Percentiles rank a stretch among this genome's conserved stretches.
phyloP scores from a whole-genome alignment of 163 green algal genomes.

The Prototheca cutis region DNA sequence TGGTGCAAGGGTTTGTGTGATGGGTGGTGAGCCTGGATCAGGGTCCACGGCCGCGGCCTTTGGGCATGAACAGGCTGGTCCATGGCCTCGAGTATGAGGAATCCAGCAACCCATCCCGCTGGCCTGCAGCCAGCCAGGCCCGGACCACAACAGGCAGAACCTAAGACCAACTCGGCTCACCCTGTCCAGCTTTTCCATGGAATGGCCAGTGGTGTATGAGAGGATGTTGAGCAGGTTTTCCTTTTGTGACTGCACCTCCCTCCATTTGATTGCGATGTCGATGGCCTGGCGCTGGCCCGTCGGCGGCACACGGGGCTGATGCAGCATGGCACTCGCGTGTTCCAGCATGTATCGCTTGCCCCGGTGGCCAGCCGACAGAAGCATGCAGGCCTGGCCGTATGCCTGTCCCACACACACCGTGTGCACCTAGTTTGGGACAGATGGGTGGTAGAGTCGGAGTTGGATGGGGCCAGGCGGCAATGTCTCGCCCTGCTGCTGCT shows the following conservation, averaged over 20 bases:
- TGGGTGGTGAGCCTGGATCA: no score
- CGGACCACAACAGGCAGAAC: no score
- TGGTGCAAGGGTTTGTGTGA: no score
- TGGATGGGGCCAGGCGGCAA: no score
- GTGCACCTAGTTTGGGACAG: slow-evolving; percentile 38
- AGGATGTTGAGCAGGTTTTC: slow-evolving; percentile 77
- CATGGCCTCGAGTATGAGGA: no score
- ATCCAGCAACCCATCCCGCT: no score
- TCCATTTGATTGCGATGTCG: slow-evolving; percentile 93
- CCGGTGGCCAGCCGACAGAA: slow-evolving; percentile 70
- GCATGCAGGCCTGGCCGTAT: slow-evolving; percentile 76
- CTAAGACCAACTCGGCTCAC: no score
- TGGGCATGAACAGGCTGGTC: no score
- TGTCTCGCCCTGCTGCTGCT: no score
- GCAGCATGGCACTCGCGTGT: slow-evolving; percentile 88
- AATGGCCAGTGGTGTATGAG: slow-evolving; percentile 73
- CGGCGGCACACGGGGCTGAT: slow-evolving; percentile 86
- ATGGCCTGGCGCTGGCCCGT: slow-evolving; percentile 87
- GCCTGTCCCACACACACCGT: slow-evolving; percentile 77
- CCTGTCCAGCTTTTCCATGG: slow-evolving; percentile 79
- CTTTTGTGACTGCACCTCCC: slow-evolving; percentile 78
- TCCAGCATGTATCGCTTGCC: slow-evolving; percentile 81
- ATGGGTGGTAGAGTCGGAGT: no score
- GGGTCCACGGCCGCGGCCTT: no score
- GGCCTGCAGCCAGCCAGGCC: no score